A percentile compares a stretch with the other conserved stretches of the same genome.
Evolutionary conservation across 805 yeast genomes (phyloP).

Genomic region (Candida multigemmis): DNA sequence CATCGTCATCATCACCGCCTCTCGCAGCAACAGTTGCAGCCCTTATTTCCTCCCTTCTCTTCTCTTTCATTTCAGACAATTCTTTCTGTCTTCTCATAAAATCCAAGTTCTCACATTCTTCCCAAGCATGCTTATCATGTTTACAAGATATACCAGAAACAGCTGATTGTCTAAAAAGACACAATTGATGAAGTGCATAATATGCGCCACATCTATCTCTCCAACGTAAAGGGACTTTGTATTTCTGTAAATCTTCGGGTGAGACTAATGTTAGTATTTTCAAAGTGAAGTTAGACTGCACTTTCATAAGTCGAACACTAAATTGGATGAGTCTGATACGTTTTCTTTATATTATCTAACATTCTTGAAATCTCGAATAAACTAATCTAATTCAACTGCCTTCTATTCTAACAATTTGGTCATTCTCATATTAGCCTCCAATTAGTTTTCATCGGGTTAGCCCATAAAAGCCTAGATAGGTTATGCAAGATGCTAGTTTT

Average conservation of each 20-base stretch:
- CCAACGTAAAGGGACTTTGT: conserved; percentile 69
- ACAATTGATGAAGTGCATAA: conserved; percentile 34
- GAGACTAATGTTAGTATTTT: conserved; percentile 39
- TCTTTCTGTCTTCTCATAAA: conserved; percentile 74
- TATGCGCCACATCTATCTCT: conserved; percentile 75
- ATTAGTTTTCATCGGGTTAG: no score
- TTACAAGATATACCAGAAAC: conserved; percentile 46
- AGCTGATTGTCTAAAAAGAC: conserved; percentile 35
- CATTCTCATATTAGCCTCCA: no score
- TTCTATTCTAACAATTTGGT: no score
- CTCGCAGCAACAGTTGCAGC: not conserved
- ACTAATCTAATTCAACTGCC: no score
- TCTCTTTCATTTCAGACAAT: conserved; percentile 46
- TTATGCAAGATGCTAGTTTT: no score
- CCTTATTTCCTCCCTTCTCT: conserved; percentile 17
- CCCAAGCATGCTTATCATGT: conserved; percentile 76
- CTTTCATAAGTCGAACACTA: no score
- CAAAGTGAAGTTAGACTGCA: no score
- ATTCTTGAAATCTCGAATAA: no score
- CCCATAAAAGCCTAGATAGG: no score
- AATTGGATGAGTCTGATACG: no score
- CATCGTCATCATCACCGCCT: conserved; percentile 1
- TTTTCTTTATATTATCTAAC: no score
- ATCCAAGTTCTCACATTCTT: conserved; percentile 76
- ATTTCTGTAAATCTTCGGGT: conserved; percentile 75